Evolutionary conservation across 371 early-diverging fungal genomes (phyloP), one percentile per base, ranked within the genome.

Genomic region (Blakeslea trispora): DNA sequence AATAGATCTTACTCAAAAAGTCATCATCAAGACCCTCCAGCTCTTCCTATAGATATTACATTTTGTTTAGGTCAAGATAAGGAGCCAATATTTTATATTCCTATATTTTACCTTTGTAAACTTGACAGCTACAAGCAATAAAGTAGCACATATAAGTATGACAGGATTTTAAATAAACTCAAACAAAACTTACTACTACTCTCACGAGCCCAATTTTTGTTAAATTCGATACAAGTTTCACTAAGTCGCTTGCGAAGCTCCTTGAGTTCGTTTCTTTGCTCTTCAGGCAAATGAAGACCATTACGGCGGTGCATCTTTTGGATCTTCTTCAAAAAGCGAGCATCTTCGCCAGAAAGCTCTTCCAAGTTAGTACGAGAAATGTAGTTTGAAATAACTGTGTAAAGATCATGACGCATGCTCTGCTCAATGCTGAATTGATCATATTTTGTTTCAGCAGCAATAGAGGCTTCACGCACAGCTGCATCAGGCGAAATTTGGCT

Each of bases 351-450:
- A 11, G 66, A 72, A 44, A 89, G 67, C 14, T 51, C 52, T 18
- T 59, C 59, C 43, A 83, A 51, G 50, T 84, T 84, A 6, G 77
- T 78, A 60, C 80, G 79, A 53, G 68, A 59, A 53, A 82, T 74
- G 45, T 82, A 82, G 17, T 66, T 73, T 21, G 81, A 75, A 55
- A 90, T 81, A 5, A 82, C 83, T 19, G 57, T 53, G 63, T 86
- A 92, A 19, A 92, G 71, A 57, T 92, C 92, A 52, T 83, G 83
- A 47, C 91, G 87, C 92, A 92, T 92, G 47, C 63, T 62, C 22
- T 78, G 79, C 53, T 91, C 91, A 61, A 92, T 90, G 48, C 77
- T 79, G 61, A 87, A 90, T 28, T 84, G 87, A 54, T 83, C 80
- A 50, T 85, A 79, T 49, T 72, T 72, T 46, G 81, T 81, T 53